Percentiles rank a stretch among this genome's conserved stretches.
phyloP scores from a whole-genome alignment of 331 rosid genomes.

The Rhamnella rubrinervis region DNA sequence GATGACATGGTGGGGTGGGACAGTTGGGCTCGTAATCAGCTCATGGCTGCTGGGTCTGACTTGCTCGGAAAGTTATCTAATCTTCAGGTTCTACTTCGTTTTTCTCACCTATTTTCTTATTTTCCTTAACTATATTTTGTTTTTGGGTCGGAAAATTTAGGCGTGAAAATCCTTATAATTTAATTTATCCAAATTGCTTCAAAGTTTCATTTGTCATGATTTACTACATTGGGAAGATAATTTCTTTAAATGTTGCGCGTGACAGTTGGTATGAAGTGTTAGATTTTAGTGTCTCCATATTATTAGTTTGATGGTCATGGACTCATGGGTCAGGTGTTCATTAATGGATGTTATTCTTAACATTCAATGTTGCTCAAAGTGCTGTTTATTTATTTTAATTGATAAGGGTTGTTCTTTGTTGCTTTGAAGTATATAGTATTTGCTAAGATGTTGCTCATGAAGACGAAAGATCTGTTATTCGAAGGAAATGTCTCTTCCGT shows the following conservation, averaged over 20 bases:
- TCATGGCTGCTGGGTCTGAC: conserved; percentile 89
- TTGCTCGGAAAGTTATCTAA: conserved; percentile 77
- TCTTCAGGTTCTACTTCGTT: conserved; percentile 66
- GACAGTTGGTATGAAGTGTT: no score
- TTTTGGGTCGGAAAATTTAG: background rate
- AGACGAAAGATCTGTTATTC: conserved; percentile 56
- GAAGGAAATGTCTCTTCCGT: conserved; percentile 34
- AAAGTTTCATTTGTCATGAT: no score
- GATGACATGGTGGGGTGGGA: conserved; percentile 57
- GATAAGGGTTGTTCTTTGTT: conserved; percentile 5
- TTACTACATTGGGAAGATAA: no score
- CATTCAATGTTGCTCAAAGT: no score
- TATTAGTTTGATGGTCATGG: no score
- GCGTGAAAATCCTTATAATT: background rate
- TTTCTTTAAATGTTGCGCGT: no score
- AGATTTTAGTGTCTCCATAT: no score
- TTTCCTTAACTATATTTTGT: background rate
- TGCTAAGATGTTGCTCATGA: conserved; percentile 74
- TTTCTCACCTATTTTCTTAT: background rate
- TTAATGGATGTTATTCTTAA: no score
- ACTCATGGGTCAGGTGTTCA: no score
- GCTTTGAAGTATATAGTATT: conserved; percentile 70
- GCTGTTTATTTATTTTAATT: background rate
- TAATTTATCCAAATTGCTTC: background rate
- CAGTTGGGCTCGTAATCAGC: conserved; percentile 83